Conservation (phyloP, 208 protist species). For the Trichomonas vaginalis region DNA sequence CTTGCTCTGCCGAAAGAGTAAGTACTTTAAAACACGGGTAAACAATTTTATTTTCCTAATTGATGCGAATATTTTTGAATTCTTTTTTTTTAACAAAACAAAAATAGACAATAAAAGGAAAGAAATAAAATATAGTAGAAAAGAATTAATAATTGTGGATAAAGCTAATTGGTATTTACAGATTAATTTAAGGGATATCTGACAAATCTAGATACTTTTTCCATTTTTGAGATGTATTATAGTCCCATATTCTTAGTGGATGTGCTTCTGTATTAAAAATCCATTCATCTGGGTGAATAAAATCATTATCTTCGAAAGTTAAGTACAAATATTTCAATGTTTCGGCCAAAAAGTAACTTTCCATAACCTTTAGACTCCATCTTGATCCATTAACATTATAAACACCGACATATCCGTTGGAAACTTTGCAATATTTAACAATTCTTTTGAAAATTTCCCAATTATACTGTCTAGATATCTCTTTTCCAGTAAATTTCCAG, state of each 20-base stretch:
- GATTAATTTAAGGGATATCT: no score
- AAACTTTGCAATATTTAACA: constrained; percentile 34
- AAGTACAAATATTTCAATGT: constrained; percentile 70
- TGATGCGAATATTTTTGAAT: no score
- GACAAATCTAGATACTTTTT: not conserved
- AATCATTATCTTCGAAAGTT: constrained; percentile 43
- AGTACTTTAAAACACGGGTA: no score
- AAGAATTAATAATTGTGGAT: no score
- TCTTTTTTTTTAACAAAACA: no score
- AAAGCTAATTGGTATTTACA: no score
- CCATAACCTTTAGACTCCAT: constrained; percentile 41
- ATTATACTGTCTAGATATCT: constrained; percentile 52
- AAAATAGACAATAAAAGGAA: no score
- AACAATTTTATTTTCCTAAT: no score
- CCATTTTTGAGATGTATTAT: not conserved
- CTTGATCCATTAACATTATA: constrained; percentile 25
- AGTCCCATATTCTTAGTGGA: constrained; percentile 39
- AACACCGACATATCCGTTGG: constrained; percentile 37
- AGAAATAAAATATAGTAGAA: no score
- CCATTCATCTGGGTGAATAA: constrained; percentile 56
- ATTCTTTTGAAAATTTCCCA: constrained; percentile 55
- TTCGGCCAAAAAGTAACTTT: constrained; percentile 66
- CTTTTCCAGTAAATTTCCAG: constrained; percentile 34
- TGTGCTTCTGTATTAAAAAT: constrained; percentile 73
- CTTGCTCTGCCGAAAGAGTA: no score